Evolutionary conservation across 1,139 yeast species (phyloP).

Genomic region (Chernovozyma sophiae-reginae): DNA sequence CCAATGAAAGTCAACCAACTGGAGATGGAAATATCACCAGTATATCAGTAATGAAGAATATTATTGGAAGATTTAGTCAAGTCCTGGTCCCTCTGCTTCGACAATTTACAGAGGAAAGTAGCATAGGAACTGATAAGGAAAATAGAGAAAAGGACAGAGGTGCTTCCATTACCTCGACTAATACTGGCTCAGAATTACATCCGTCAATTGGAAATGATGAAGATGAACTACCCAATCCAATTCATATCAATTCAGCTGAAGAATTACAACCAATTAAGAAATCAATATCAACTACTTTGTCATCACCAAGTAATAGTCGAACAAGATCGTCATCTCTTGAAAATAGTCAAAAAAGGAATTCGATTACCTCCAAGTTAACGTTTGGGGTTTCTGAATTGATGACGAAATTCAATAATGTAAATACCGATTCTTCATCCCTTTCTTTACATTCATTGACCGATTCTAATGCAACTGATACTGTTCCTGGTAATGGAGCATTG

Average conservation of each 20-base stretch:
- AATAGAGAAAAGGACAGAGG: background rate
- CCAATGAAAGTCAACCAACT: slow-evolving; percentile 4
- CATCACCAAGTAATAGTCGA: slow-evolving; percentile 34
- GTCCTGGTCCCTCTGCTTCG: slow-evolving; percentile 15
- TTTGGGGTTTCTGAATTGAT: slow-evolving; percentile 40
- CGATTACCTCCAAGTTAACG: slow-evolving; percentile 39
- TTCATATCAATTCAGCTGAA: background rate
- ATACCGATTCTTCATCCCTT: slow-evolving; percentile 22
- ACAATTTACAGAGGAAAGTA: background rate
- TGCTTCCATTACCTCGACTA: background rate
- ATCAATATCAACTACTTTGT: slow-evolving; percentile 20
- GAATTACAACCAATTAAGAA: background rate
- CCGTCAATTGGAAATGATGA: background rate
- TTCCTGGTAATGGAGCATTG: slow-evolving; percentile 10
- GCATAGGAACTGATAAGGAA: background rate
- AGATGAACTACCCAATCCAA: too few species aligned
- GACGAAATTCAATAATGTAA: slow-evolving; percentile 32
- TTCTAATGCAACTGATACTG: slow-evolving; percentile 4
- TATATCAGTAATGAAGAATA: slow-evolving; percentile 30
- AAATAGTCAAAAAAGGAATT: slow-evolving; percentile 20
- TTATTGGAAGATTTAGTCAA: slow-evolving; percentile 33
- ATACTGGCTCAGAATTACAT: background rate
- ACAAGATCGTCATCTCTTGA: slow-evolving; percentile 40
- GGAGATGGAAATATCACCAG: slow-evolving; percentile 16
- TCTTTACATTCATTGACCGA: slow-evolving; percentile 34